Base-by-base conservation (phyloP, 2,329 filamentous ascomycete species). In the Stachybotrys chartarum region DNA sequence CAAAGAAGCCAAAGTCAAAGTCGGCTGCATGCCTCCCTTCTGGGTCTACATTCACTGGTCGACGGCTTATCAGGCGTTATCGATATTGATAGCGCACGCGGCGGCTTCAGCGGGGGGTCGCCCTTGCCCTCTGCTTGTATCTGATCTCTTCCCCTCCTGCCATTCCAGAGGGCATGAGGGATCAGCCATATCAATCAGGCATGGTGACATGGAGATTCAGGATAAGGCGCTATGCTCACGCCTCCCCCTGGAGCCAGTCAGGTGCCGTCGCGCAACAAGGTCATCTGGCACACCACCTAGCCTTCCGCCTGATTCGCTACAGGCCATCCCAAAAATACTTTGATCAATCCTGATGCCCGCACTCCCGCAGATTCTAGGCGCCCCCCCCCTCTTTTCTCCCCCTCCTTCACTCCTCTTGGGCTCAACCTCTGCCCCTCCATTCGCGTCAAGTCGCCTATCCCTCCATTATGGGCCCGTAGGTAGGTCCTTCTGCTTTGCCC, bases 181-280 rank as follows among this genome's bases (percentile, higher is more conserved):
- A 10, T 42, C 35, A 42, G 35, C 35, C 35, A 42, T 42, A 14
- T 42, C 35, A 42, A 42, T 42, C 35, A 42, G 35, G 35, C 35
- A 10, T 42, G 8, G 35, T 14, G 35, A 14, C 35, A 14, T 42
- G 35, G 10, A 42, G 35, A 30, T 30, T n/a, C 12, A 12, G 51
- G n/a, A 39, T 47, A 39, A 18, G 35, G 35, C 35, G 35, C 35
- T 42, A 42, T 14, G 35, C 35, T 50, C 47, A 16, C 54, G 42
- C 31, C 17, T 57, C 61, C 58, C 55, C 57, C 54, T 57, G 24
- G 50, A 61, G 56, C 61, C 62, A 64, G 62, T 64, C 62, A 64
- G 62, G 51, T 63, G 62, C 57, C 56, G 55, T 51, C 49, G 52
- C 53, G 52, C 55, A 51, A 52, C 53, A 17, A 57, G 60, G 60